A percentile compares a stretch with the other conserved stretches of the same genome.
These are phyloP conservation scores for Mariannaea sp. DNA, from an alignment of 2,329 filamentous ascomycete species.

Conservation along the genomic window DNA sequence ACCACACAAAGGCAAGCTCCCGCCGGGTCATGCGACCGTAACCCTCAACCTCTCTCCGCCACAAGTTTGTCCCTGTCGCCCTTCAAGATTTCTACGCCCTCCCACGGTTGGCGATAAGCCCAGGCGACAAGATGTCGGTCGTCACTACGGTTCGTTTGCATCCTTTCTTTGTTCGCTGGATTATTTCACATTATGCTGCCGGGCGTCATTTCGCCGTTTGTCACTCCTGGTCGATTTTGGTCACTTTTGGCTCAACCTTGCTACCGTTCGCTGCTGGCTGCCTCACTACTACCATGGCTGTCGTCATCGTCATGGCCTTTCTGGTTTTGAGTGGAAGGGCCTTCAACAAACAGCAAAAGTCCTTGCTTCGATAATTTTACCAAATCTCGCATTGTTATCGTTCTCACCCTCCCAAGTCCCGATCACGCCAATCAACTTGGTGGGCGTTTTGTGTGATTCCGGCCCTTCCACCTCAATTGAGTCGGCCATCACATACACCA, in stretches of 20 bases:
- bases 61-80: slow-evolving; percentile 42
- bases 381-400: not conserved
- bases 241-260: not conserved
- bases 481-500: not conserved
- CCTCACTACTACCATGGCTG: not conserved
- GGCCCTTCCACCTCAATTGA: not conserved
- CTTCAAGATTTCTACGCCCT: slow-evolving; percentile 42
- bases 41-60: slow-evolving; percentile 38
- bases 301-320: not conserved
- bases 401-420: not conserved
- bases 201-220: slow-evolving; percentile 5
- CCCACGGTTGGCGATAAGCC: slow-evolving; percentile 55
- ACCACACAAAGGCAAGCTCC: slow-evolving; percentile 32
- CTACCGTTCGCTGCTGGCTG: not conserved
- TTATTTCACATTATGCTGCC: slow-evolving; percentile 8
- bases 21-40: slow-evolving; percentile 48
- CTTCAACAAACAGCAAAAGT: not conserved
- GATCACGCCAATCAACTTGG: not conserved
- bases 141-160: slow-evolving; percentile 59
- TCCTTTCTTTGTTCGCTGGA: not conserved
- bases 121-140: slow-evolving; percentile 64
- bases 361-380: not conserved
- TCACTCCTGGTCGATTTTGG: not conserved
- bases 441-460: slow-evolving; percentile 1
- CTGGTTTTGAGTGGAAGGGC: not conserved